Evolutionary conservation across 2,329 filamentous ascomycete species (phyloP), one percentile per base, ranked within the genome.

Genomic region (Aureobasidium vineae): DNA sequence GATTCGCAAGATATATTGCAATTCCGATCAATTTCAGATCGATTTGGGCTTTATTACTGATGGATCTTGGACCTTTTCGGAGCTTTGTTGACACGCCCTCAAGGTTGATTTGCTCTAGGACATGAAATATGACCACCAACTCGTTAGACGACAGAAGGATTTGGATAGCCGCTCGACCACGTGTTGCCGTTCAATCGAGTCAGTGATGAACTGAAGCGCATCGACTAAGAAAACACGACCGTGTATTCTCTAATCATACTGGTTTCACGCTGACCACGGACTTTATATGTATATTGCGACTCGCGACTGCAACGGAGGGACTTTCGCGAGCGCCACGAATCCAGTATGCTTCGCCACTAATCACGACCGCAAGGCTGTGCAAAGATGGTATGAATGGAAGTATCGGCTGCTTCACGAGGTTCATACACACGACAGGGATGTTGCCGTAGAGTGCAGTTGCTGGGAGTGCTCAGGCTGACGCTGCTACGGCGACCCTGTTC

Each of bases 11-110:
- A 59, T 59, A 59, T 47, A 61, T 61, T 61, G 57, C 41, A 23
- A 61, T 61, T 43, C 47, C 21, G 28, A 61, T 61, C 41, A 36
- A 61, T 23, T 36, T 19, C 16, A 61, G 57, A 61, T 61, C 57
- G 19, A 61, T 61, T 47, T 13, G 21, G 43, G 57, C 41, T 47
- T 60, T 49, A 21, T 21, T 31, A 26, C 28, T 49, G 19, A 28
- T 26, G 43, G 4, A 52, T 28, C 16, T 33, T 41, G 43, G 13
- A 36, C 57, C 43, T 23, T 6, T 31, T 33, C 40, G 19, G 11
- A 33, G 16, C 54, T 49, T 45, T 47, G 28, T 26, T 26, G 56
- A 23, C 26, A 59, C 15, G 40, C 43, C n/a, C n/a, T 16, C 40
- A 21, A 45, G 28, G 33, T 26, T 11, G n/a, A 13, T 8, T 28